phyloP scores from a whole-genome alignment of 2,329 filamentous ascomycete species.

The Sarocladium brachiariae region DNA sequence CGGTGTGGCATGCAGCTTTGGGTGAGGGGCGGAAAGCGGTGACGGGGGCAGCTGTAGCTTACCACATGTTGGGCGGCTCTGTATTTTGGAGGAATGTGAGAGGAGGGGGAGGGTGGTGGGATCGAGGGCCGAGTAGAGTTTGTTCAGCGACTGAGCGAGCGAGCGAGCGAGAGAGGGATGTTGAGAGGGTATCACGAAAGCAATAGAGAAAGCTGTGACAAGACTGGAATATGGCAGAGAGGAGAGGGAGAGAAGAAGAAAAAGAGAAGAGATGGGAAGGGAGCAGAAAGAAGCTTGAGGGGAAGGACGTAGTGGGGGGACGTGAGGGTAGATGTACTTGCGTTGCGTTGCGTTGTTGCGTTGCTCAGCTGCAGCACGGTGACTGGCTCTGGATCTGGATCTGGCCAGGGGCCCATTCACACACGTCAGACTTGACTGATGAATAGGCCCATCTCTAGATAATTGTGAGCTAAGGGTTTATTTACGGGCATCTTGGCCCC shows the following conservation, averaged over 20 bases:
- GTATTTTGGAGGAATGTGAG: not conserved
- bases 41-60: constrained; percentile 3
- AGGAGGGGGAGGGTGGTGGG: not conserved
- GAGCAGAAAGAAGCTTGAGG: not conserved
- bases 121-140: not conserved
- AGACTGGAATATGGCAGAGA: not conserved
- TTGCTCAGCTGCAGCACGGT: not conserved
- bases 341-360: not conserved
- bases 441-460: not conserved
- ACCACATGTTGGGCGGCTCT: constrained; percentile 8
- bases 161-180: not conserved
- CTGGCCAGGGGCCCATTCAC: not conserved
- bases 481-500: no score
- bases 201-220: not conserved
- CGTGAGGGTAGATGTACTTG: constrained; percentile 6
- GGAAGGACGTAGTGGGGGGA: constrained; percentile 4
- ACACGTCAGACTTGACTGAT: not conserved
- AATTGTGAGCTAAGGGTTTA: not conserved
- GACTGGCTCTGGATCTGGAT: not conserved
- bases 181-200: constrained; percentile 5
- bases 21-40: constrained; percentile 6
- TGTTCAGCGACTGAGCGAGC: not conserved
- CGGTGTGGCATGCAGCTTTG: not conserved
- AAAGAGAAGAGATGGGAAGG: constrained; percentile 2
- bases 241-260: constrained; percentile 3